Conservation (phyloP, 768 basidiomycete genomes). For the Boletus vinaceobasis region DNA sequence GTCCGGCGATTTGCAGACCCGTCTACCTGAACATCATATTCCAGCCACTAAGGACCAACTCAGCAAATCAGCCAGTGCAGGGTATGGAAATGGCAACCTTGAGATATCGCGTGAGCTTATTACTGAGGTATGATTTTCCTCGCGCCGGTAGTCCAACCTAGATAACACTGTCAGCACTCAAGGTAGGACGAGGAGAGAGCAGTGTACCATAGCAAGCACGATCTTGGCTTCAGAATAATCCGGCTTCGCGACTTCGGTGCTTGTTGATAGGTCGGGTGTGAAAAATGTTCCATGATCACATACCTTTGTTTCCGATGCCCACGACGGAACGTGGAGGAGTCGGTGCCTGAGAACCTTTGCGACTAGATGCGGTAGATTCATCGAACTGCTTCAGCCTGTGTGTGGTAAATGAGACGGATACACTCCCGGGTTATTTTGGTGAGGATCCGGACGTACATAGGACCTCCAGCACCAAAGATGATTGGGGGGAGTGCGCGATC, state of each 20-base stretch:
- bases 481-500: slow-evolving; percentile 42
- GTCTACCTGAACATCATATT: slow-evolving; percentile 90
- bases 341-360: slow-evolving; percentile 66
- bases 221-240: slow-evolving; percentile 99
- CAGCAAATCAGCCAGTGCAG: slow-evolving; percentile 1
- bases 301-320: slow-evolving; percentile 88
- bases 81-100: slow-evolving; percentile 51
- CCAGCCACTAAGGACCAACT: slow-evolving; percentile 76
- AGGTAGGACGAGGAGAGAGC: not conserved
- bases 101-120: slow-evolving; percentile 95
- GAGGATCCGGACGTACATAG: slow-evolving; percentile 48
- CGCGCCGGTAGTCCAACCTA: slow-evolving; percentile 97
- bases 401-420: not conserved
- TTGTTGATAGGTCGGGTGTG: not conserved
- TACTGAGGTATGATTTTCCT: slow-evolving; percentile 97
- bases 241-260: slow-evolving; percentile 76
- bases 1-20: not conserved
- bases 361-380: slow-evolving; percentile 65
- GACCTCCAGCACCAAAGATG: slow-evolving; percentile 70
- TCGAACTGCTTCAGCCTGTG: slow-evolving; percentile 77
- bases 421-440: not conserved
- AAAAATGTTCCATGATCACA: not conserved
- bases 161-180: not conserved
- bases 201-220: slow-evolving; percentile 87
- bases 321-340: slow-evolving; percentile 82